These are phyloP conservation scores for Chlamydomonas asymmetrica DNA, from an alignment of 139 green algal species.

Conservation along the genomic window DNA sequence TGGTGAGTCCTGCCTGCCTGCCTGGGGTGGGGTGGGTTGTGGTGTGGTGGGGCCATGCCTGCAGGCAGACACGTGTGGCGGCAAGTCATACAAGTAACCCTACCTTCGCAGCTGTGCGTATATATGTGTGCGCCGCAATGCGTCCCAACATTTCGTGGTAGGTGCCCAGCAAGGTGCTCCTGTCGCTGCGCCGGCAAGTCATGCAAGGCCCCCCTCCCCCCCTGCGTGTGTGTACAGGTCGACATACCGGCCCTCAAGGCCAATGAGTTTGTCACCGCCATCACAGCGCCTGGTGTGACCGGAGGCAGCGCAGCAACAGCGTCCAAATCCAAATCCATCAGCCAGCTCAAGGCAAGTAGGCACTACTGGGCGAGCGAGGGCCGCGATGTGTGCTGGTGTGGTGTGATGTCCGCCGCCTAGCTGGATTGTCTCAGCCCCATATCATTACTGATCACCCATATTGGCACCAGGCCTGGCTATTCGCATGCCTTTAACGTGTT, in stretches of 20 bases:
- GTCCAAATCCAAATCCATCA: slow-evolving; percentile 7
- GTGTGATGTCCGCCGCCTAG: too few relatives aligned
- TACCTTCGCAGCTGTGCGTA: not conserved
- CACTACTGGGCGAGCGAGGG: too few relatives aligned
- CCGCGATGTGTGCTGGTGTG: too few relatives aligned
- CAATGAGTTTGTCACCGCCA: slow-evolving; percentile 17
- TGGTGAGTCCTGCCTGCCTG: slow-evolving; percentile 11
- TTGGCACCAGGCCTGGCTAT: too few relatives aligned
- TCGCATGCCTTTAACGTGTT: too few relatives aligned
- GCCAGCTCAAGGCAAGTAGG: slow-evolving; percentile 17
- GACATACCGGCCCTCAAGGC: slow-evolving; percentile 8
- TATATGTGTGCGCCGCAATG: too few relatives aligned
- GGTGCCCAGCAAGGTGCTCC: too few relatives aligned
- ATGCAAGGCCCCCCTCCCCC: too few relatives aligned
- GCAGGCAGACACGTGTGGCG: not conserved
- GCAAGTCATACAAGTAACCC: not conserved
- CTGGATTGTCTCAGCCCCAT: too few relatives aligned
- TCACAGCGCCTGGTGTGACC: not conserved
- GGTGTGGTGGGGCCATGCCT: not conserved
- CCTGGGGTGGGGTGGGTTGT: not conserved
- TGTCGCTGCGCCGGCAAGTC: too few relatives aligned
- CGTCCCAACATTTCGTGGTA: too few relatives aligned
- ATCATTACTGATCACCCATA: too few relatives aligned
- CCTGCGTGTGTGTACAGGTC: not conserved
- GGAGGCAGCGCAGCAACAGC: not conserved